Base-by-base conservation (phyloP, 352 stramenopile genomes). In the Bremia lactucae region DNA sequence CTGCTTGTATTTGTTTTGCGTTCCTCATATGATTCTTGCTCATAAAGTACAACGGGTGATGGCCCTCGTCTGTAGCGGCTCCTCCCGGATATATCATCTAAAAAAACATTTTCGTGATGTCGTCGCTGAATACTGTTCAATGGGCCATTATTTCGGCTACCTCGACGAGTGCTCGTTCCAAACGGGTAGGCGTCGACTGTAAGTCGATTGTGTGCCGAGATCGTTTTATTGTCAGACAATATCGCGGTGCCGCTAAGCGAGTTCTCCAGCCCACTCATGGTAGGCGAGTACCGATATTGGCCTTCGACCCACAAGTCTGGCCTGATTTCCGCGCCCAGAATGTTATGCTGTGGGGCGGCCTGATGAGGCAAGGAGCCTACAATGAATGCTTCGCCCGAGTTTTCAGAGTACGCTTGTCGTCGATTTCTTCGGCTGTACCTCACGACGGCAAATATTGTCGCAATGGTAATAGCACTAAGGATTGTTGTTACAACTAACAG, bases 211-310 rank as follows among this genome's bases (percentile, higher is more conserved):
- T 51, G 43, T 19, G 39, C 43, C 21, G 50, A 31, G 18, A 47
- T 50, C 15, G 62, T 68, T n/a, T 65, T 47, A 15, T 65, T 59
- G 26, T 68, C 62, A 14, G 58, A 67, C n/a, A 72, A 42, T 37
- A 72, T 68, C 2, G 43, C 57, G 4, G 62, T 68, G 13, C 55
- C 54, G 15, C 52, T 64, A 34, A 68, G 33, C 0, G 62, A 62
- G 19, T 46, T 54, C 26, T 57, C 38, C 20, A 61, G 18, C 9
- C 51, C 37, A 21, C 55, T 65, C 55, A 58, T 44, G 25, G 59
- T 57, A 11, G 55, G 55, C 14, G 55, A 65, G 36, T 65, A 65
- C 28, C 51, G 50, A 24, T 60, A 63, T 24, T 62, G 52, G 6
- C 54, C 49, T 48, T 62, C 59, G 2, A 57, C 48, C 58, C 46